Percentiles rank a stretch among this genome's conserved stretches.
Conservation (phyloP, 768 basidiomycete genomes). For the Serendipita sp. region DNA sequence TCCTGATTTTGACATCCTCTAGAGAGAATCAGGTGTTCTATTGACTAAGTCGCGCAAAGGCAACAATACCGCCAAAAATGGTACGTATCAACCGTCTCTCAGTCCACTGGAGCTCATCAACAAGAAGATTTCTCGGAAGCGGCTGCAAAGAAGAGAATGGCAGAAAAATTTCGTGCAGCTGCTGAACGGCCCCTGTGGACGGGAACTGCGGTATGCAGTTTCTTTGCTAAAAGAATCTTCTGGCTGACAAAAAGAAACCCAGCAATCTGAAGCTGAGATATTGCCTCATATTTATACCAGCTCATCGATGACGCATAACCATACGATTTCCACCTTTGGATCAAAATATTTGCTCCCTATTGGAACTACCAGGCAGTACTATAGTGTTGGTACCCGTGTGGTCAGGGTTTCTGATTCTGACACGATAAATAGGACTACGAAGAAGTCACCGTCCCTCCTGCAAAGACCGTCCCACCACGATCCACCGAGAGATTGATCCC, state of each 20-base stretch:
- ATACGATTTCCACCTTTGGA: conserved; percentile 53
- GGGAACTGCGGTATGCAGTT: conserved; percentile 31
- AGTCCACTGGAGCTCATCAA: not conserved
- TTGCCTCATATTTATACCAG: conserved; percentile 87
- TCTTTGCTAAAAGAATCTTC: not conserved
- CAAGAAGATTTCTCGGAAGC: conserved; percentile 24
- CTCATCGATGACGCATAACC: conserved; percentile 38
- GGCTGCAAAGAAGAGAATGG: conserved; percentile 46
- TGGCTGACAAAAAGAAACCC: not conserved
- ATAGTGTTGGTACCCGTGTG: conserved; percentile 37
- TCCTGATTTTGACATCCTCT: not conserved
- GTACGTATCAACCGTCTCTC: not conserved
- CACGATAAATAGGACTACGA: conserved; percentile 50
- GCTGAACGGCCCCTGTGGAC: conserved; percentile 52
- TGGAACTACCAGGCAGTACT: conserved; percentile 53
- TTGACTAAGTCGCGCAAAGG: conserved; percentile 8
- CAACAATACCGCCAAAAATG: conserved; percentile 9
- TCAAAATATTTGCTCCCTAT: conserved; percentile 67
- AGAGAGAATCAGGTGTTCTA: not conserved
- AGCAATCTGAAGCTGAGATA: conserved; percentile 26
- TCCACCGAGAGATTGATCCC: conserved; percentile 52
- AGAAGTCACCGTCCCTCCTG: conserved; percentile 81
- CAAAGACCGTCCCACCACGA: conserved; percentile 59
- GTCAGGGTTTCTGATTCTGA: conserved; percentile 8
- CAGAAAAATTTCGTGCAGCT: conserved; percentile 42